A percentile compares a stretch with the other conserved stretches of the same genome.
Conservation (phyloP, 1,284 basidiomycete genomes). For the Ganoderma leucocontextum region DNA sequence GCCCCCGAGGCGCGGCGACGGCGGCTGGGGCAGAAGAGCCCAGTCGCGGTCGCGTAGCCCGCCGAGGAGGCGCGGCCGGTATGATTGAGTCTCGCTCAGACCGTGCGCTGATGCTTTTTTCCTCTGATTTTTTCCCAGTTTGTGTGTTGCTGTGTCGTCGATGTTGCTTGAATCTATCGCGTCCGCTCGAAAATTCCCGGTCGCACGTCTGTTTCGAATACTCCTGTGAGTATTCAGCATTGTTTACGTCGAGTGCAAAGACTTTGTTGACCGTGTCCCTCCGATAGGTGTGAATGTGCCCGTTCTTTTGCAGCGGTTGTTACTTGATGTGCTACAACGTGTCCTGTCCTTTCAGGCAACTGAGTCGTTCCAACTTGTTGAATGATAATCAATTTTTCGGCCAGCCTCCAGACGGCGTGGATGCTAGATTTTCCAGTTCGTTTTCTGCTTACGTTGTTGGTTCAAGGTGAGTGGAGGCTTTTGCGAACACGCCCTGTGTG, state of each 20-base stretch:
- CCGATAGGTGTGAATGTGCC: not conserved
- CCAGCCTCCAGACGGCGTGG: not conserved
- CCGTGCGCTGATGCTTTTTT: conserved; percentile 7
- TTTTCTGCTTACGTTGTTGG: not conserved
- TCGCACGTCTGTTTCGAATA: not conserved
- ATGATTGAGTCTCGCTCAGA: conserved; percentile 33
- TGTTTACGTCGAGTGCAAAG: not conserved
- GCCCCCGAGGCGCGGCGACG: conserved; percentile 52
- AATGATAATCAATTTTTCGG: not conserved
- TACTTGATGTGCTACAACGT: not conserved
- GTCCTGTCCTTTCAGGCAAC: not conserved
- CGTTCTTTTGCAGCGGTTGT: not conserved
- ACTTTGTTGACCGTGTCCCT: not conserved
- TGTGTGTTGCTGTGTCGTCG: not conserved
- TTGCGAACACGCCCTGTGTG: not conserved
- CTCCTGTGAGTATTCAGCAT: not conserved
- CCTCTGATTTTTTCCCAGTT: conserved; percentile 8
- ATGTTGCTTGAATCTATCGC: conserved; percentile 6
- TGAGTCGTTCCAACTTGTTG: not conserved
- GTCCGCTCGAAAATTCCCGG: not conserved
- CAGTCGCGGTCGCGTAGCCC: conserved; percentile 48
- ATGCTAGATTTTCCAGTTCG: not conserved
- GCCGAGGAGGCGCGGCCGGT: conserved; percentile 40
- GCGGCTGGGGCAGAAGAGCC: conserved; percentile 48
- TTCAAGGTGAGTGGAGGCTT: not conserved